These are phyloP conservation scores for Ogataea populi-albae DNA, from an alignment of 805 yeast species.

Conservation along the genomic window DNA sequence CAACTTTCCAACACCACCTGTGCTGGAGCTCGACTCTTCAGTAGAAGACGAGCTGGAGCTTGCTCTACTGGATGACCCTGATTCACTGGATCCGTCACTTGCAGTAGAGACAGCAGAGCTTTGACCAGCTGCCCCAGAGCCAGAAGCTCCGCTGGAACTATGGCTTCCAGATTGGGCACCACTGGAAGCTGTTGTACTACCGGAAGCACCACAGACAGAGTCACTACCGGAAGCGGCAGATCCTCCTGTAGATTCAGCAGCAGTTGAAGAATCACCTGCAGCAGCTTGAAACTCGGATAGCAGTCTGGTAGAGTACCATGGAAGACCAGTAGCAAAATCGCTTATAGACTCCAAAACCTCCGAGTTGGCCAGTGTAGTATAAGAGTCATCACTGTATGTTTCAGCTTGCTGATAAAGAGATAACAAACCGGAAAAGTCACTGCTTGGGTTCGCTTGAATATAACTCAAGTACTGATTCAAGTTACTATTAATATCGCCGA, in stretches of 20 bases:
- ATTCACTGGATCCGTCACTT: constrained; percentile 5
- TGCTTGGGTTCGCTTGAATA: constrained; percentile 28
- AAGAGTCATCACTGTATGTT: constrained; percentile 44
- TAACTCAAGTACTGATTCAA: constrained; percentile 33
- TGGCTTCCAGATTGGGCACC: constrained; percentile 6
- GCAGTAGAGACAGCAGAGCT: constrained; percentile 1
- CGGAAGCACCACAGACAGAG: constrained; percentile 14
- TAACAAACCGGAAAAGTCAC: constrained; percentile 31
- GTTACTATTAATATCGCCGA: constrained; percentile 35
- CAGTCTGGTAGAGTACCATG: constrained; percentile 36
- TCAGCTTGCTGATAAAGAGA: constrained; percentile 31
- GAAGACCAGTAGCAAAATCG: constrained; percentile 31
- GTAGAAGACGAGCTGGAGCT: constrained; percentile 6
- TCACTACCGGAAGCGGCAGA: too few species aligned
- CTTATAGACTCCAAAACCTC: constrained; percentile 18
- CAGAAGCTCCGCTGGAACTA: constrained; percentile 7
- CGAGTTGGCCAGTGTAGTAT: constrained; percentile 38
- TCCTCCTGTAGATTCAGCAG: constrained; percentile 14
- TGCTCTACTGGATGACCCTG: constrained; percentile 8
- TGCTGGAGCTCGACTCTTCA: constrained; percentile 10
- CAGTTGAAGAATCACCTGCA: constrained; percentile 11
- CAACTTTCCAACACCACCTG: constrained; percentile 10
- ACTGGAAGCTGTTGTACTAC: constrained; percentile 5
- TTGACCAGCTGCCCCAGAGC: constrained; percentile 2
- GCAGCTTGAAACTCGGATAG: constrained; percentile 17